Base-by-base conservation (phyloP, 176 grass and related monocot species). In the Chloris gayana region DNA sequence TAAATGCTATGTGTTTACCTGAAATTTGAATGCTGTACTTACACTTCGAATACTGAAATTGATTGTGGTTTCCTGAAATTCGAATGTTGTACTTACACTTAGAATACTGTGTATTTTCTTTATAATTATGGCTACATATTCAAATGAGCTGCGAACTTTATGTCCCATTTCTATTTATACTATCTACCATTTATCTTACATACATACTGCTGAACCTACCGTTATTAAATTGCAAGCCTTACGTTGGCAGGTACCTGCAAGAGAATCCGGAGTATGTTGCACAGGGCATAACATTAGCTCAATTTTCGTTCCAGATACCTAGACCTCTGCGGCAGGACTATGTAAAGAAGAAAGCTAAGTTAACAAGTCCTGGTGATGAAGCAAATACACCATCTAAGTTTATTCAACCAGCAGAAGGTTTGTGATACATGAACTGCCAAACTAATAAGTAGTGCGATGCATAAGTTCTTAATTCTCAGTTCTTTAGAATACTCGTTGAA, bases 301-400 rank as follows among this genome's bases (percentile, higher is more conserved):
- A 91, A 32, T 94, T 94, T 64, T 94, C 89, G 0, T 91, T 94
- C 77, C 86, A 89, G 87, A 86, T 86, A 64, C 92, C 92, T 72
- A 94, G 84, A 74, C 89, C 92, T 85, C 84, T 94, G 54, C 81
- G 85, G 34, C 89, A 94, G 31, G 86, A 89, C 47, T 94, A 94
- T 80, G 92, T 94, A 19, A 91, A 88, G 49, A 94, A 89, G 83
- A 85, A 85, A 25, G 33, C 80, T 39, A 88, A 88, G 61, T 21
- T 82, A 35, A 32, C 53, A 34, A 87, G 47, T 75, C 45, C 85
- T 63, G 75, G 69, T 85, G 84, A 87, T 76, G 92, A 69, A 76
- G 73, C 72, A 64, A 74, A 66, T 77, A 56, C 71, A 54, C 26
- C 35, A 1, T 30, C 80, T 14, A 91, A 81, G 53, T 32, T 76